Evolutionary conservation across 306 rosid genomes (phyloP).

Genomic region (Erythrophleum fordii): DNA sequence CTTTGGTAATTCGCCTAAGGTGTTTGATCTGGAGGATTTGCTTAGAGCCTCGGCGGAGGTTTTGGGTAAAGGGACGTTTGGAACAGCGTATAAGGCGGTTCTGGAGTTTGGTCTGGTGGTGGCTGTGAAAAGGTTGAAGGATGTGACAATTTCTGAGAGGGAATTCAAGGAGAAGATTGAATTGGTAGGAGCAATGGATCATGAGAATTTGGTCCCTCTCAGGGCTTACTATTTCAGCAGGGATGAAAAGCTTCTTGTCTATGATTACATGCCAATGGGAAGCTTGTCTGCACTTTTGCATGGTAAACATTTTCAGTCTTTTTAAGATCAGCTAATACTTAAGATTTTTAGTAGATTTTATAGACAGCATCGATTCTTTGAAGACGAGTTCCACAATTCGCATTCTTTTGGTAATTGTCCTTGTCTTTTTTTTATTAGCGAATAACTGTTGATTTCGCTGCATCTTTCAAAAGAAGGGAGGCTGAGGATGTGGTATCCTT

Average conservation of each 20-base stretch:
- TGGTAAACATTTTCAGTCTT: slow-evolving; percentile 47
- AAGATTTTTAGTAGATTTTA: slow-evolving; percentile 30
- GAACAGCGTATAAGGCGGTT: slow-evolving; percentile 70
- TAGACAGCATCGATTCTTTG: not conserved
- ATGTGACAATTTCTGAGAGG: slow-evolving; percentile 57
- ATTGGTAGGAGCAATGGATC: slow-evolving; percentile 64
- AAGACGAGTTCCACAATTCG: slow-evolving; percentile 20
- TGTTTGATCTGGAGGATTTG: slow-evolving; percentile 71
- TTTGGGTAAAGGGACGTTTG: slow-evolving; percentile 74
- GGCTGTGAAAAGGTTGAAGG: slow-evolving; percentile 73
- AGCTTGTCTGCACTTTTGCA: slow-evolving; percentile 78
- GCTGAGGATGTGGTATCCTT: slow-evolving; percentile 12
- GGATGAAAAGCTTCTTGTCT: slow-evolving; percentile 75
- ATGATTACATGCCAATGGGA: slow-evolving; percentile 75
- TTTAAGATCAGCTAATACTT: not conserved
- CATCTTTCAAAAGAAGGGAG: slow-evolving; percentile 21
- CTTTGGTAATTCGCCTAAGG: slow-evolving; percentile 53
- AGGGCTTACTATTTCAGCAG: slow-evolving; percentile 70
- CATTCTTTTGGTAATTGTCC: not conserved
- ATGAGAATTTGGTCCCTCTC: slow-evolving; percentile 69
- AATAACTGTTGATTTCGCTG: slow-evolving; percentile 24
- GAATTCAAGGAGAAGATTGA: slow-evolving; percentile 72
- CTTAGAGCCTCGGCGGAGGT: slow-evolving; percentile 82
- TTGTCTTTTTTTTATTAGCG: slow-evolving; percentile 3
- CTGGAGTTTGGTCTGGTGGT: slow-evolving; percentile 62